Evolutionary conservation across 192 early-diverging fungal genomes (phyloP).

Genomic region (Coemansia sp.): DNA sequence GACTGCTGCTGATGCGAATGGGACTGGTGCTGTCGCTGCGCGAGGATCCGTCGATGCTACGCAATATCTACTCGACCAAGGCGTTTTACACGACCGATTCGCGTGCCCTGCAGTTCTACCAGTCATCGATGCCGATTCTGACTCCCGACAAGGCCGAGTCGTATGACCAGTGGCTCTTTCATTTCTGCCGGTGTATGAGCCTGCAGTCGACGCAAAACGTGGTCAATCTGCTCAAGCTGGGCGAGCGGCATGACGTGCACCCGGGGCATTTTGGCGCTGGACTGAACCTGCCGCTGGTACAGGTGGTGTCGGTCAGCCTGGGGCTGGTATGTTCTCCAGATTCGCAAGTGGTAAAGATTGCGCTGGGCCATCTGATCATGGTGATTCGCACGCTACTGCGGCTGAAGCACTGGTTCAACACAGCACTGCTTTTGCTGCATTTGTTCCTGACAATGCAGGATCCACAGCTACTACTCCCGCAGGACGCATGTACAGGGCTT

Average conservation of each 20-base stretch:
- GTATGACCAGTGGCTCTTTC: constrained; percentile 54
- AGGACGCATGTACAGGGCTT: constrained; percentile 9
- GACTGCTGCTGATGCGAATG: constrained; percentile 50
- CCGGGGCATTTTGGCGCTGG: constrained; percentile 48
- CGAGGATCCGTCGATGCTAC: constrained; percentile 45
- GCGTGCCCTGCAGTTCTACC: constrained; percentile 43
- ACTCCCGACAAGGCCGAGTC: constrained; percentile 48
- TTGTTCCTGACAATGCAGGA: constrained; percentile 51
- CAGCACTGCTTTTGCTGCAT: constrained; percentile 46
- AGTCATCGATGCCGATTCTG: constrained; percentile 45
- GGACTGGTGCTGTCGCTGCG: constrained; percentile 46
- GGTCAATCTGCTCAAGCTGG: constrained; percentile 43
- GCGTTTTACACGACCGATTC: constrained; percentile 49
- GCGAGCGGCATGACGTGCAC: constrained; percentile 41
- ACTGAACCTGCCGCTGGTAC: constrained; percentile 43
- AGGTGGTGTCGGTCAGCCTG: constrained; percentile 46
- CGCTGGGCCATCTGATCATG: constrained; percentile 42
- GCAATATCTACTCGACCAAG: constrained; percentile 46
- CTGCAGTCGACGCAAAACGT: constrained; percentile 52
- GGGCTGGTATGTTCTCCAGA: constrained; percentile 49
- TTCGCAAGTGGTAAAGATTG: constrained; percentile 37
- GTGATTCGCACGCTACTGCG: constrained; percentile 44
- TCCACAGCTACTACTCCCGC: constrained; percentile 33
- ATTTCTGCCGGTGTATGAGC: constrained; percentile 54
- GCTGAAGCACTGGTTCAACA: constrained; percentile 55